These are phyloP conservation scores for Metschnikowia proteae DNA, from an alignment of 805 yeast species.

Conservation along the genomic window DNA sequence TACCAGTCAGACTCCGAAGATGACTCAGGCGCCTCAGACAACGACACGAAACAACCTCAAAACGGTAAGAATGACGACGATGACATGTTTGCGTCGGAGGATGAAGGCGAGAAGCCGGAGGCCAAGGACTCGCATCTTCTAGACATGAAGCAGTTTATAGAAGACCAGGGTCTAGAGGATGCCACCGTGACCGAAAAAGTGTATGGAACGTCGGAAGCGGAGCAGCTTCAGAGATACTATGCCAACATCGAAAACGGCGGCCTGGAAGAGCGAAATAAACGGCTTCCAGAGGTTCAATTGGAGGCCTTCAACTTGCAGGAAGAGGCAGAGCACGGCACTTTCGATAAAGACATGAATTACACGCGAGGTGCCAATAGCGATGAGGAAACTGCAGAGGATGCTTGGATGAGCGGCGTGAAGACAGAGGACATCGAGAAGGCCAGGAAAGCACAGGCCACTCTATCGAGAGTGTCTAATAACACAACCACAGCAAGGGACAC, in stretches of 20 bases:
- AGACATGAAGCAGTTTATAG: conserved; percentile 22
- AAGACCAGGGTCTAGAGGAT: conserved; percentile 23
- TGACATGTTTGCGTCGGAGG: conserved; percentile 41
- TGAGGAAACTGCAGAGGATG: conserved; percentile 27
- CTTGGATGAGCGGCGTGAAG: conserved; percentile 14
- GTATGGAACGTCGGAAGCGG: conserved; percentile 5
- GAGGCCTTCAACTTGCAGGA: conserved; percentile 61
- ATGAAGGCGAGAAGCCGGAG: conserved; percentile 7
- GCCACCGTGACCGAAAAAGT: conserved; percentile 16
- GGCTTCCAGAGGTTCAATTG: conserved; percentile 20
- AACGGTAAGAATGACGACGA: conserved; percentile 19
- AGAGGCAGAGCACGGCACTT: conserved; percentile 56
- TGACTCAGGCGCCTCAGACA: conserved; percentile 9
- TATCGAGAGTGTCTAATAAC: not conserved
- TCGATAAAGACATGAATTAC: conserved; percentile 61
- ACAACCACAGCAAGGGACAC: conserved; percentile 5
- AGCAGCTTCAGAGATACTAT: conserved; percentile 20
- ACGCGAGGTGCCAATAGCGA: conserved; percentile 35
- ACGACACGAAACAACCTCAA: conserved; percentile 6
- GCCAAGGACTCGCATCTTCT: conserved; percentile 8
- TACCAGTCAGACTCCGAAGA: conserved; percentile 19
- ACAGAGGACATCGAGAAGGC: conserved; percentile 29
- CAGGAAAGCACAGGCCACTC: conserved; percentile 26
- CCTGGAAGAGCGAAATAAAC: not conserved
- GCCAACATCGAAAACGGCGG: conserved; percentile 25